Percentiles rank a stretch among this genome's conserved stretches.
Evolutionary conservation across 208 protist genomes (phyloP).

Genomic region (Leptomonas seymouri): DNA sequence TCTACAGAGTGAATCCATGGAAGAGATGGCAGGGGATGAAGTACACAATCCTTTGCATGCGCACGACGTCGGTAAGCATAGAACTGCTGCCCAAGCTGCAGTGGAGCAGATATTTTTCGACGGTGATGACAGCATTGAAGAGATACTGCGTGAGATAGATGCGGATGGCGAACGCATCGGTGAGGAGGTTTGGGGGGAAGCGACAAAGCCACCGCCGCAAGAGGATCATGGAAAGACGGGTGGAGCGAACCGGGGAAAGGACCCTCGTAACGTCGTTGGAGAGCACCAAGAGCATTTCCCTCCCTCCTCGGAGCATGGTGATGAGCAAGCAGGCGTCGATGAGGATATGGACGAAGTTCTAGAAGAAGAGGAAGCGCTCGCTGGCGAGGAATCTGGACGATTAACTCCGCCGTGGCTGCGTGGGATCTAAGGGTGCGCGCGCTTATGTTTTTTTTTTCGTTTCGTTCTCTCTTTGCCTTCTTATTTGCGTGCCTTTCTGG

Average conservation of each 20-base stretch:
- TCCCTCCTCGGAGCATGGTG: too few species aligned
- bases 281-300: too few species aligned
- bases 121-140: constrained; percentile 28
- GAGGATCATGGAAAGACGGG: not conserved
- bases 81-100: not conserved
- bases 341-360: constrained; percentile 24
- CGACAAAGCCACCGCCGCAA: constrained; percentile 3
- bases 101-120: not conserved
- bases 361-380: constrained; percentile 23
- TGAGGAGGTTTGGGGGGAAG: constrained; percentile 1
- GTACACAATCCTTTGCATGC: too few species aligned
- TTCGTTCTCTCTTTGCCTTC: constrained; percentile 1
- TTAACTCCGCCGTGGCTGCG: constrained; percentile 51
- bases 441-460: not conserved
- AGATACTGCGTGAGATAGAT: constrained; percentile 32
- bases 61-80: not conserved
- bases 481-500: not conserved
- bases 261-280: too few species aligned
- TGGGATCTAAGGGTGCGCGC: constrained; percentile 3
- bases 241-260: too few species aligned
- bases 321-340: not conserved
- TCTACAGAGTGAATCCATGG: not conserved
- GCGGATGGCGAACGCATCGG: constrained; percentile 28
- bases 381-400: constrained; percentile 29
- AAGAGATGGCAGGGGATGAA: too few species aligned